Evolutionary conservation across 2,329 filamentous ascomycete species (phyloP).

Genomic region (Colletotrichum sp.): DNA sequence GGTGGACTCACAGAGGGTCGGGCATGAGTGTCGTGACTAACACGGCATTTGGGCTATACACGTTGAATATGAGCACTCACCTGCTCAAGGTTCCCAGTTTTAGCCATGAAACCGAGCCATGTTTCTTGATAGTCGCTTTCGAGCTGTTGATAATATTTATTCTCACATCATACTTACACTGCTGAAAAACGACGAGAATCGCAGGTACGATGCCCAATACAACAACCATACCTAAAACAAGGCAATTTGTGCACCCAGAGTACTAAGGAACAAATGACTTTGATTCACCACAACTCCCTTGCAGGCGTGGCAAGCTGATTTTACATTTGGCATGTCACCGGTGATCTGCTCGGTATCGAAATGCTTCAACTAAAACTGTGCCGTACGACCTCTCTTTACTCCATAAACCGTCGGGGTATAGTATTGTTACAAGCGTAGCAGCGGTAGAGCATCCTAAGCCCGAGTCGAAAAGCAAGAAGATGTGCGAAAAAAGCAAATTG

Average conservation of each 20-base stretch:
- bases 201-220: neutral
- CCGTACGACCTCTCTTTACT: neutral
- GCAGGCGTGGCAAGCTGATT: neutral
- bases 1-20: neutral
- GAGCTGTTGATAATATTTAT: neutral
- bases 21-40: neutral
- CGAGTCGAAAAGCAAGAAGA: neutral
- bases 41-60: neutral
- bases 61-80: neutral
- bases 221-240: neutral
- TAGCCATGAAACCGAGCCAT: neutral
- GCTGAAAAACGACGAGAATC: neutral
- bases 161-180: neutral
- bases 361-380: neutral
- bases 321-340: neutral
- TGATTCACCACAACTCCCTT: neutral
- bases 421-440: neutral
- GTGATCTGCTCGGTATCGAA: neutral
- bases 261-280: neutral
- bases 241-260: neutral
- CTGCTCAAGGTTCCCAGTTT: neutral
- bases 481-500: neutral
- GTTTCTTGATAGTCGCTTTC: neutral
- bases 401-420: constrained; percentile 3
- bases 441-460: neutral